Conservation (phyloP, 257 asterid species). For the Forsythia viridissima region DNA sequence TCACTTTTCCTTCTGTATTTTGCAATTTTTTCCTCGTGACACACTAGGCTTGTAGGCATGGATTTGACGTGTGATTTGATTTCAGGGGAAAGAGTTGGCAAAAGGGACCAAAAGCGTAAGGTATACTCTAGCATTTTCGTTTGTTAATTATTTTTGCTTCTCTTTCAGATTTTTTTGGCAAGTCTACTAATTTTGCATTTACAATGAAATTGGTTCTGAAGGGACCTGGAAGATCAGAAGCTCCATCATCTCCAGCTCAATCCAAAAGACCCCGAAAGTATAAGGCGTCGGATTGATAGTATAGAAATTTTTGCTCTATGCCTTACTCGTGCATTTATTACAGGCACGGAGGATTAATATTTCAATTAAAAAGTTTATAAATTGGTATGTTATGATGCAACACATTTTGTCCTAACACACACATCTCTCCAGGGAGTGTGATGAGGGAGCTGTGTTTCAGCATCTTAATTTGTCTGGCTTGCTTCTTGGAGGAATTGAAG, state of each 20-base stretch:
- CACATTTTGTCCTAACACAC: not conserved
- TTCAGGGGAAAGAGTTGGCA: conserved; percentile 73
- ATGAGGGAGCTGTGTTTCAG: not conserved
- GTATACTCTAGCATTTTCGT: conserved; percentile 29
- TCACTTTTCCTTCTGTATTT: conserved; percentile 3
- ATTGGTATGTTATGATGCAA: not conserved
- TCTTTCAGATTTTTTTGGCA: not conserved
- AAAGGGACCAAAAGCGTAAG: conserved; percentile 92
- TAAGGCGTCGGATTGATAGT: conserved; percentile 53
- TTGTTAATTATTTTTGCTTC: not conserved
- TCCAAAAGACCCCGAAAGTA: conserved; percentile 87
- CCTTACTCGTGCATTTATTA: not conserved
- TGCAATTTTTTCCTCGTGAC: conserved; percentile 1
- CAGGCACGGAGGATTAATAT: not conserved
- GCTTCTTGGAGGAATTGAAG: not conserved
- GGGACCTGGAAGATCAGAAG: conserved; percentile 83
- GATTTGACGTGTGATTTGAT: conserved; percentile 21
- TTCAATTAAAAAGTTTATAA: not conserved
- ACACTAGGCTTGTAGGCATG: conserved; percentile 7
- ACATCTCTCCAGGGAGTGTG: not conserved
- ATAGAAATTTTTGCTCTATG: conserved; percentile 10
- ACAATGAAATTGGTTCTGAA: conserved; percentile 29
- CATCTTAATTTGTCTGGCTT: not conserved
- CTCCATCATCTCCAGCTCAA: conserved; percentile 88
- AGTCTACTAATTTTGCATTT: conserved; percentile 10